Evolutionary conservation across 2,329 filamentous ascomycete genomes (phyloP).

Genomic region (Xylaria sp.): DNA sequence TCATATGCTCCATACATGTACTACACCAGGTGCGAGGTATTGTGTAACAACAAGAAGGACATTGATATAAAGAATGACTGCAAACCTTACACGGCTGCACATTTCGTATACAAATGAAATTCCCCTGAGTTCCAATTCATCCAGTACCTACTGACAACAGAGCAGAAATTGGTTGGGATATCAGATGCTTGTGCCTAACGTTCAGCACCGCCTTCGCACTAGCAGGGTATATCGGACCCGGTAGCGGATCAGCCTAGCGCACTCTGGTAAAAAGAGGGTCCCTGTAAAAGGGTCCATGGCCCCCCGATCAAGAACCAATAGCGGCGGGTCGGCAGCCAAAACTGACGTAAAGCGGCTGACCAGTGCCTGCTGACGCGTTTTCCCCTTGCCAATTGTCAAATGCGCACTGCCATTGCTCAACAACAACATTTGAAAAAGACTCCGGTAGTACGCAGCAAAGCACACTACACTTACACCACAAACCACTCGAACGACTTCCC

Average conservation of each 20-base stretch:
- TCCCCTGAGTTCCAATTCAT: no score
- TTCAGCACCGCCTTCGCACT: constrained; percentile 1
- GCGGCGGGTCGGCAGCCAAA: background rate
- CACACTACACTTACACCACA: background rate
- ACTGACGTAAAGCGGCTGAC: constrained; percentile 23
- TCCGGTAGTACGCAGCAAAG: background rate
- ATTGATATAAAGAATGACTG: no score
- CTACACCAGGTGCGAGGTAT: background rate
- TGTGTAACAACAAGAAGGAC: background rate
- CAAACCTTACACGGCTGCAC: no score
- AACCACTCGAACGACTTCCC: no score
- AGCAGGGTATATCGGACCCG: background rate
- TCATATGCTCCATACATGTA: background rate
- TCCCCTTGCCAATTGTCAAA: background rate
- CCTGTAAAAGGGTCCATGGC: background rate
- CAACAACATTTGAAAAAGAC: constrained; percentile 8
- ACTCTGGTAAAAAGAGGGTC: background rate
- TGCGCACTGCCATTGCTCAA: constrained; percentile 8
- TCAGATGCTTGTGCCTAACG: background rate
- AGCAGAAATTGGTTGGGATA: no score
- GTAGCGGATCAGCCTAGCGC: background rate
- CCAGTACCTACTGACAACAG: no score
- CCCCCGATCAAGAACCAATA: constrained; percentile 7
- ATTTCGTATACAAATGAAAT: no score
- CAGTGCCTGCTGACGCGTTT: constrained; percentile 22